Base-by-base conservation (phyloP, 345 rosid species). In the Gossypium longicalyx region DNA sequence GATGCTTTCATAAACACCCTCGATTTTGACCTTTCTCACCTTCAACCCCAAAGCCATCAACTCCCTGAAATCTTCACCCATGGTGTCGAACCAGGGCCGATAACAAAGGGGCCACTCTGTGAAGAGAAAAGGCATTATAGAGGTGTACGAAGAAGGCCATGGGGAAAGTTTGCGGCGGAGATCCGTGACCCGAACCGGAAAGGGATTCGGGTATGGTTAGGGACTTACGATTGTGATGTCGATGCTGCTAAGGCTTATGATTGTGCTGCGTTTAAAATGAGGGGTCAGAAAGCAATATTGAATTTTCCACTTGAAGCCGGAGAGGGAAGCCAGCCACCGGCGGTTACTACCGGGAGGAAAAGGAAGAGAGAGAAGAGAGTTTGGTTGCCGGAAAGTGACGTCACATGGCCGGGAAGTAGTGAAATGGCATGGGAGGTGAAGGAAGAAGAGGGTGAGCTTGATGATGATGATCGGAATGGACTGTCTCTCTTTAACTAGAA, bases 161-260 rank as follows among this genome's bases (percentile, higher is more conserved):
- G 98, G 98, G 98, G 98, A 0, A 93, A 90, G 81, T 93, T 80
- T 57, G 98, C 97, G 1, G 98, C 98, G 12, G 98, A 94, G 89
- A 94, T 94, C 56, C 86, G 98, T 38, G 98, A 94, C 77, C 97
- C 98, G 3, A 78, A 74, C 10, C 77, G 86, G 71, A 92, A 90
- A 67, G 98, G 98, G 2, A 80, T 88, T 19, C 81, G 98, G 75
- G 86, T 94, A n/a, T 94, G 98, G 98, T 71, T 94, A 68, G 98
- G 98, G 43, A 94, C 98, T 19, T 94, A 83, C 62, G 94, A 90
- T 63, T 78, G 73, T 22, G 94, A 84, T 45, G 20, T 85, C 27
- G 98, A 87, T 77, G 98, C 98, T 44, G 98, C 98, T 20, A 92
- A 83, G 79, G 97, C 98, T 71, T 92, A 94, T 75, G 98, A 94